A percentile compares a stretch with the other conserved stretches of the same genome.
Evolutionary conservation across 192 early-diverging fungal genomes (phyloP).

Genomic region (Fimicolochytrium jonesii): DNA sequence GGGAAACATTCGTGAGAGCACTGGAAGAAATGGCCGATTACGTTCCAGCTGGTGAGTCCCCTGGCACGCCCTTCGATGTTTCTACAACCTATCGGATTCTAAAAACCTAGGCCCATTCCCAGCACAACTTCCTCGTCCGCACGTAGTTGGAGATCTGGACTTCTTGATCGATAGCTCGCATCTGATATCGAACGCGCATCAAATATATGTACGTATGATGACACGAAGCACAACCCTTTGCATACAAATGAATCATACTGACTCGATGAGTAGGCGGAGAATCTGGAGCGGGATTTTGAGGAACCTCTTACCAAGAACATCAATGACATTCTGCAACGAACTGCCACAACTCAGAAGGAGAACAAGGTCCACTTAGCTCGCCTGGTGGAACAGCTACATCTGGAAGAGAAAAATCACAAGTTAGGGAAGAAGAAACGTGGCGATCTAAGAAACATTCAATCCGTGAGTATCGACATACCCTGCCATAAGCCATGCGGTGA

Average conservation of each 20-base stretch:
- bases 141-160: conserved; percentile 44
- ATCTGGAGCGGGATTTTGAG: conserved; percentile 45
- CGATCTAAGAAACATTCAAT: conserved; percentile 40
- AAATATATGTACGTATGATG: conserved; percentile 40
- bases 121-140: conserved; percentile 33
- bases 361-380: conserved; percentile 42
- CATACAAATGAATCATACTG: too few species aligned
- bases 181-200: conserved; percentile 48
- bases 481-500: too few species aligned
- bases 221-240: not conserved
- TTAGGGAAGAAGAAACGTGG: conserved; percentile 48
- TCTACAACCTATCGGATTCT: not conserved
- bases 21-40: conserved; percentile 47
- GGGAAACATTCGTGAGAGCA: conserved; percentile 48
- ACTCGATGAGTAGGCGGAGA: conserved; percentile 26
- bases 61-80: too few species aligned
- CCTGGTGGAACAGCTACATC: conserved; percentile 35
- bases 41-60: conserved; percentile 40
- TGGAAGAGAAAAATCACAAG: conserved; percentile 46
- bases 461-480: too few species aligned
- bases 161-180: conserved; percentile 53
- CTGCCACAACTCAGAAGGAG: conserved; percentile 27
- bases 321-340: conserved; percentile 22
- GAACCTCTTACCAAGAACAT: conserved; percentile 36
- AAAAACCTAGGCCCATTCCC: not conserved